These are phyloP conservation scores for Candida peoriensis DNA, from an alignment of 805 yeast genomes.

Conservation along the genomic window DNA sequence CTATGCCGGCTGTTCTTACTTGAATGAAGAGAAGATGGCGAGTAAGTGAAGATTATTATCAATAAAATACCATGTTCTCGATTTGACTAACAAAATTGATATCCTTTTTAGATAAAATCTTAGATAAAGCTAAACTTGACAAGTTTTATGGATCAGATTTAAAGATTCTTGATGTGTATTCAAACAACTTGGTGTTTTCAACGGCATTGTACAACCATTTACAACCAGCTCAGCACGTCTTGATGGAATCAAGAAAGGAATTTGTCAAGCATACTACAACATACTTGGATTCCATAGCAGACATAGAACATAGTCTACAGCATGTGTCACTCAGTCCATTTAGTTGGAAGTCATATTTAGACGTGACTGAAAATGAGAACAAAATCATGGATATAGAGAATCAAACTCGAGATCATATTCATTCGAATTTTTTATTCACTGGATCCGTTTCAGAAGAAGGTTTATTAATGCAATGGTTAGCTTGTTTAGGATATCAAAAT, in stretches of 20 bases:
- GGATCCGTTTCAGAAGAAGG: conserved; percentile 65
- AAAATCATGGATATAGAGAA: conserved; percentile 37
- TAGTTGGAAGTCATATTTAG: conserved; percentile 57
- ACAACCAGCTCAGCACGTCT: conserved; percentile 57
- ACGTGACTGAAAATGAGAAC: conserved; percentile 38
- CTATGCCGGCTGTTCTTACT: conserved; percentile 7
- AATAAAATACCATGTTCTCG: conserved; percentile 7
- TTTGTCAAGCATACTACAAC: conserved; percentile 19
- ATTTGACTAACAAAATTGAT: conserved; percentile 9
- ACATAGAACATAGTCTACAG: conserved; percentile 25
- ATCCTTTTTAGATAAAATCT: conserved; percentile 29
- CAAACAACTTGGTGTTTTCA: conserved; percentile 58
- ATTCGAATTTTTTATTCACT: conserved; percentile 49
- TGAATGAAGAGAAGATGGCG: neutral
- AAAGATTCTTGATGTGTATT: conserved; percentile 56
- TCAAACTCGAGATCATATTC: conserved; percentile 35
- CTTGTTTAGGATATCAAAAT: conserved; percentile 60
- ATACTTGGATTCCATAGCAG: conserved; percentile 2
- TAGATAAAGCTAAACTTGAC: conserved; percentile 43
- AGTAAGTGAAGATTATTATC: no score
- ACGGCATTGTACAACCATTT: conserved; percentile 55
- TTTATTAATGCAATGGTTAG: conserved; percentile 68
- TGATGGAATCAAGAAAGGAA: conserved; percentile 48
- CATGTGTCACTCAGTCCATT: conserved; percentile 48
- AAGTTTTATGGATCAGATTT: conserved; percentile 28